Base-by-base conservation (phyloP, 345 rosid species). In the Hypericum androsaemum region DNA sequence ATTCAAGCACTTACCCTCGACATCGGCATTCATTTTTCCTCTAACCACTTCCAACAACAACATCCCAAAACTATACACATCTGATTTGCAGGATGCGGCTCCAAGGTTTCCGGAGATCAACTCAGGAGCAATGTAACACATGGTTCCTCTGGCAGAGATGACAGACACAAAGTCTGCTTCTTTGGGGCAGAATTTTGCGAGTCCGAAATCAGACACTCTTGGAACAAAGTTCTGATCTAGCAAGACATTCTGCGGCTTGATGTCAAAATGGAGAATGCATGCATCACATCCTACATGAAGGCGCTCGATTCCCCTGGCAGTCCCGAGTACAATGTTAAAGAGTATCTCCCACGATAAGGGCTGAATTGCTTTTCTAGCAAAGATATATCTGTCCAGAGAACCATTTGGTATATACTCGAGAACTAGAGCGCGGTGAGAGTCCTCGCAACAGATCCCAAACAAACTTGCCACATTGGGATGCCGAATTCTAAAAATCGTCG, bases 151-250 rank as follows among this genome's bases (percentile, higher is more conserved):
- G 16, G 40, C 9, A 38, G 54, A 28, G 41, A 54, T 56, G 7
- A 52, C 13, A 6, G 57, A 67, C 12, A 59, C 56, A 56, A 54
- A 54, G 52, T 59, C 64, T 6, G 35, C 14, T 8, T 66, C 71
- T 49, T 43, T 58, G 0, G 60, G 58, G 37, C 17, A 59, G 59
- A 63, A 58, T 47, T 48, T 66, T 22, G 65, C 54, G 6, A 66
- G 69, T 7, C 76, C 60, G 5, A 66, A 66, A 52, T 71, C 69
- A 10, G 76, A 60, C 37, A 71, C 60, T 57, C 67, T 63, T 10
- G 69, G 69, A 10, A 45, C 43, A 49, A 66, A 43, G 47, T 52
- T 41, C 9, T 16, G 17, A 8, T 71, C 69, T 13, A 68, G 71
- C 52, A 68, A 15, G 12, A 68, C 62, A 63, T 68, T 68, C 10